Base-by-base conservation (phyloP, 805 yeast species). In the Cyberlindnera veronae region DNA sequence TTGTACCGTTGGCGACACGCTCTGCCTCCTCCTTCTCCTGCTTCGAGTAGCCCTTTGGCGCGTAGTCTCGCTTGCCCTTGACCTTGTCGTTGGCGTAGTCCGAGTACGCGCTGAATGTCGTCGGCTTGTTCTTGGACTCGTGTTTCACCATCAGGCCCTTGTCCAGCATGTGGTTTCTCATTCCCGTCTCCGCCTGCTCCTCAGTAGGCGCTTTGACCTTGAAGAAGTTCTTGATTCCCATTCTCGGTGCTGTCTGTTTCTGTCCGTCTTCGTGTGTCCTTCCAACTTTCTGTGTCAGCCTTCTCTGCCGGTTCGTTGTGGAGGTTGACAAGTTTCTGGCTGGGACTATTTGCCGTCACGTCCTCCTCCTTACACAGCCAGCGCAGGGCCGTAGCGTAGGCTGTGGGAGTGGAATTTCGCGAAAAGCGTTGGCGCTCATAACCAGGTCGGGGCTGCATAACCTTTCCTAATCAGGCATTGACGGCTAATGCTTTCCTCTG, bases 141-240 rank as follows among this genome's bases (percentile, higher is more conserved):
- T 53, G 59, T 43, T 66, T 71, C 14, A 66, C 63, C 3, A 66
- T 54, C 18, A 74, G 60, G 31, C 77, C 79, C 28, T 67, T 55
- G 27, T 65, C 67, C 45, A 62, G 62, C 48, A 76, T 58, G 14
- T 58, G 49, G 12, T 72, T 74, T 29, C 67, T 57, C 32, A 68
- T 63, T 32, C 66, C 66, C 13, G 66, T 67, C 17, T 62, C 59
- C 5, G 68, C 64, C 39, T 67, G 67, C 51, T 75, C 79, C 36
- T 57, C 45, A 38, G 69, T 64, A 12, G 76, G 76, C 15, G 77
- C 70, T 41, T 64, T 74, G 8, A 52, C 51, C 39, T 58, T 65
- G 55, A 73, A 74, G 34, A 72, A 58, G 32, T 67, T 70, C 52
- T 68, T 74, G 38, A 74, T 46, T 13, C 79, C 79, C 80, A 74